phyloP scores from a whole-genome alignment of 805 yeast genomes.

The Lipomyces starkeyi region DNA sequence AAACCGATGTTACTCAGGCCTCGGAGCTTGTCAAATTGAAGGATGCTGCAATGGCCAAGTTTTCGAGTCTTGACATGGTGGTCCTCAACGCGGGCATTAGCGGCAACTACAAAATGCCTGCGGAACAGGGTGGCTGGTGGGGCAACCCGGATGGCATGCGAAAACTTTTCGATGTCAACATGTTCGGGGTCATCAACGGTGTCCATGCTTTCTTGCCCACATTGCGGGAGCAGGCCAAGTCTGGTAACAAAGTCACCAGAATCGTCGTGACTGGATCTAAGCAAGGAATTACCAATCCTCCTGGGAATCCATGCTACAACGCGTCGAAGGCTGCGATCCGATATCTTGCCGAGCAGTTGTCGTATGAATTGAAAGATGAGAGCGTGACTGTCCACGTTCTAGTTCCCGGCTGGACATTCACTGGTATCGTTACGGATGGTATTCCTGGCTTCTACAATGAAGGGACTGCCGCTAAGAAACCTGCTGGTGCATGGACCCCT shows the following conservation, averaged over 20 bases:
- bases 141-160: slow-evolving; percentile 37
- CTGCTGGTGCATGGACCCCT: slow-evolving; percentile 43
- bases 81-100: slow-evolving; percentile 42
- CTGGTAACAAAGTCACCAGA: slow-evolving; percentile 21
- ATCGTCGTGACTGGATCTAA: slow-evolving; percentile 42
- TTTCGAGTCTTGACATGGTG: slow-evolving; percentile 38
- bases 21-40: slow-evolving; percentile 37
- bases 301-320: slow-evolving; percentile 64
- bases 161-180: slow-evolving; percentile 39
- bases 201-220: slow-evolving; percentile 40
- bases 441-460: slow-evolving; percentile 26
- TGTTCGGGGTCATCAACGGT: slow-evolving; percentile 42
- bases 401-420: slow-evolving; percentile 44
- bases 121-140: slow-evolving; percentile 36
- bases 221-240: slow-evolving; percentile 31
- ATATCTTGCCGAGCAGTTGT: slow-evolving; percentile 49
- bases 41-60: slow-evolving; percentile 36
- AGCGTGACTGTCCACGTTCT: slow-evolving; percentile 39
- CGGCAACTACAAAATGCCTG: slow-evolving; percentile 33
- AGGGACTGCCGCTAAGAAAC: slow-evolving; percentile 32
- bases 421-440: slow-evolving; percentile 38
- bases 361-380: slow-evolving; percentile 39
- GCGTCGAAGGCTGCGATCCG: slow-evolving; percentile 62
- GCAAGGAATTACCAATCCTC: slow-evolving; percentile 47
- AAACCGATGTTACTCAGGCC: slow-evolving; percentile 38